Conservation (phyloP, 805 yeast genomes). For the Cyberlindnera euphorbiiphila region DNA sequence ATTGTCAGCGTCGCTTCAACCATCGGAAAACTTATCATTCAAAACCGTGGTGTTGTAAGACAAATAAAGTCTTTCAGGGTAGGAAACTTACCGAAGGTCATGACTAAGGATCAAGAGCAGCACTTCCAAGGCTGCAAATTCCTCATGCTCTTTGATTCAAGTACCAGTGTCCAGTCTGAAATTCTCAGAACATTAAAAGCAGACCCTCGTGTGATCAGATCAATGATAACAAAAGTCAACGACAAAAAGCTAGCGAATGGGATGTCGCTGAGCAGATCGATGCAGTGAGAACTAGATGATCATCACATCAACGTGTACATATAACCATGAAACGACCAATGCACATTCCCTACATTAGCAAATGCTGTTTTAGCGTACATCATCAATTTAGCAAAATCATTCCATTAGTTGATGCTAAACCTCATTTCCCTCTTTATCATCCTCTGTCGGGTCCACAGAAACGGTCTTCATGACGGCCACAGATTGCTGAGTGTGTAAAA, state of each 20-base stretch:
- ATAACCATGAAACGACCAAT: slow-evolving; percentile 7
- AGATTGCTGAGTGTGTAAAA: slow-evolving; percentile 49
- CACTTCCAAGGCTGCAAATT: slow-evolving; percentile 92
- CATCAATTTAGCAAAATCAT: no score
- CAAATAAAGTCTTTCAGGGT: slow-evolving; percentile 76
- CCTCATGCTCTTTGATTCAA: slow-evolving; percentile 79
- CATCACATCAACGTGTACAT: neutral
- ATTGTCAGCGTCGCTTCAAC: slow-evolving; percentile 44
- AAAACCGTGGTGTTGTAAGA: slow-evolving; percentile 93
- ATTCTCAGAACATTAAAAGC: slow-evolving; percentile 71
- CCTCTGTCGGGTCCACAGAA: slow-evolving; percentile 48
- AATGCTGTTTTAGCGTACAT: neutral
- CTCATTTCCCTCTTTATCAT: no score
- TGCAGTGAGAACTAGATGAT: neutral
- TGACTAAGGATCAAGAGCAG: slow-evolving; percentile 80
- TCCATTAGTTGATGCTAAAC: no score
- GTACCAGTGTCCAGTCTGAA: slow-evolving; percentile 83
- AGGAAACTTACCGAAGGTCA: slow-evolving; percentile 71
- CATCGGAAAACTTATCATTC: slow-evolving; percentile 75
- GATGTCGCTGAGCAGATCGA: slow-evolving; percentile 47
- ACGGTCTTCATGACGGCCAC: slow-evolving; percentile 59
- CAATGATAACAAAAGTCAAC: slow-evolving; percentile 64
- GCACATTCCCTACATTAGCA: neutral
- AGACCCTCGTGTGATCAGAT: slow-evolving; percentile 89
- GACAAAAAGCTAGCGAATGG: slow-evolving; percentile 50